Evolutionary conservation across 2,329 filamentous ascomycete species (phyloP).

Genomic region (Setomelanomma holmii): DNA sequence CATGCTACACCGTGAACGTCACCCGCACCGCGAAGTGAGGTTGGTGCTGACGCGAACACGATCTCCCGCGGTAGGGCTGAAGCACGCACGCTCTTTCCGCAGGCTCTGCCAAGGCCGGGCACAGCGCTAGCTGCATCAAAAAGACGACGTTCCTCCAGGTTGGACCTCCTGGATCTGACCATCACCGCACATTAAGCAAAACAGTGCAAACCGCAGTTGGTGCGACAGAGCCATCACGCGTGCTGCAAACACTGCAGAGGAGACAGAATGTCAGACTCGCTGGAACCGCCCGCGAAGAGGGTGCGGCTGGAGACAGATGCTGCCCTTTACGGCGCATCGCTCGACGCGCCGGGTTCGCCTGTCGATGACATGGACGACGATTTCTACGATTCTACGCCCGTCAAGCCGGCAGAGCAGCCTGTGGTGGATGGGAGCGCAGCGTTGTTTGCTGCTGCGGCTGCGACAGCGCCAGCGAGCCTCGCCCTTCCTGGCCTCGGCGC

Average conservation of each 20-base stretch:
- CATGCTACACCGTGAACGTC: neutral
- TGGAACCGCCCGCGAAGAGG: constrained; percentile 52
- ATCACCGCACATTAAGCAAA: constrained; percentile 32
- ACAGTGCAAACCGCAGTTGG: constrained; percentile 35
- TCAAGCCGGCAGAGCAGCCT: constrained; percentile 32
- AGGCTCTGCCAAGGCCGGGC: constrained; percentile 21
- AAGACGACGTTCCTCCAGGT: constrained; percentile 23
- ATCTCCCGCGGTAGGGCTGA: constrained; percentile 28
- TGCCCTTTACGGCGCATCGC: constrained; percentile 42
- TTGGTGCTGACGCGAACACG: constrained; percentile 7
- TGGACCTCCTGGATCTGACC: constrained; percentile 8
- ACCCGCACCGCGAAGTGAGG: neutral
- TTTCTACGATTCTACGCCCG: constrained; percentile 46
- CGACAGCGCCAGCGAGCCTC: constrained; percentile 33
- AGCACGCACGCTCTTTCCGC: constrained; percentile 18
- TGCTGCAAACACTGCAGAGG: constrained; percentile 35
- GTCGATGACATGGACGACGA: constrained; percentile 51
- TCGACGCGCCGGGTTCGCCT: constrained; percentile 48
- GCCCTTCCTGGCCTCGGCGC: constrained; percentile 47
- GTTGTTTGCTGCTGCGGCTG: constrained; percentile 26
- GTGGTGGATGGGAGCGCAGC: constrained; percentile 23
- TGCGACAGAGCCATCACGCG: constrained; percentile 31
- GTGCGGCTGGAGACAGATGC: constrained; percentile 49
- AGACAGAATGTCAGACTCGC: constrained; percentile 43
- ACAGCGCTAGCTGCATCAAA: constrained; percentile 30